Evolutionary conservation across 495 filamentous ascomycete species (phyloP).

Genomic region (Aspergillus biplanus): DNA sequence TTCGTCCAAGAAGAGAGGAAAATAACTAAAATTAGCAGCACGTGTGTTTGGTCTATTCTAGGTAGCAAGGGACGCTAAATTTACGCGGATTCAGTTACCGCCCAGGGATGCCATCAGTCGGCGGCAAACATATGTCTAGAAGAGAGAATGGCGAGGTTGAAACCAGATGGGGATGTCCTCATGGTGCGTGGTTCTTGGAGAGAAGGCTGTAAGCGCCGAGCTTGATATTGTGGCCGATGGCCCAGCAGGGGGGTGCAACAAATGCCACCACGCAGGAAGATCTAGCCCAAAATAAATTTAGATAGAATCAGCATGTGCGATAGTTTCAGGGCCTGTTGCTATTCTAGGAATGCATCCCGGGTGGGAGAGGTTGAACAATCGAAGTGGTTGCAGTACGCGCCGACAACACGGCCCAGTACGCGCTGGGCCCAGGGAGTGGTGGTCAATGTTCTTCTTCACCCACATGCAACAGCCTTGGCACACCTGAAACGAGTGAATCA

Average conservation of each 20-base stretch:
- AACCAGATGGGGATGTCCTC: slow-evolving; percentile 13
- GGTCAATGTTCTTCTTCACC: slow-evolving; percentile 16
- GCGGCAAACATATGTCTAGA: slow-evolving; percentile 27
- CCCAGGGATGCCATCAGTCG: slow-evolving; percentile 17
- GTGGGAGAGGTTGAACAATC: slow-evolving; percentile 14
- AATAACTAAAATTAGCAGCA: slow-evolving; percentile 47
- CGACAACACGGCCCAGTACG: slow-evolving; percentile 25
- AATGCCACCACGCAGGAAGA: slow-evolving; percentile 16
- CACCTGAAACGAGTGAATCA: slow-evolving; percentile 15
- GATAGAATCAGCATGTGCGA: slow-evolving; percentile 8
- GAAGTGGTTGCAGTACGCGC: slow-evolving; percentile 37
- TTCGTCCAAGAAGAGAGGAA: slow-evolving; percentile 29
- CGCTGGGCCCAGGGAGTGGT: slow-evolving; percentile 32
- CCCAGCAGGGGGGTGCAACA: slow-evolving; percentile 10
- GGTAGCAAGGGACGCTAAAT: slow-evolving; percentile 24
- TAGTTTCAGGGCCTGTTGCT: slow-evolving; percentile 19
- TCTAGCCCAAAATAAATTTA: background rate
- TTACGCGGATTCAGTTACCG: slow-evolving; percentile 20
- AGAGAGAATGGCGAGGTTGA: slow-evolving; percentile 1
- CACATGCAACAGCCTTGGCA: slow-evolving; percentile 20
- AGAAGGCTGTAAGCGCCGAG: slow-evolving; percentile 25
- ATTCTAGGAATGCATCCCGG: slow-evolving; percentile 29
- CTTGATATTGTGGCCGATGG: slow-evolving; percentile 20
- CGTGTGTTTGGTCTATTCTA: slow-evolving; percentile 37
- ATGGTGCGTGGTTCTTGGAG: slow-evolving; percentile 18